Evolutionary conservation across 2,329 filamentous ascomycete species (phyloP).

Genomic region (Chaetomium olivaceum): DNA sequence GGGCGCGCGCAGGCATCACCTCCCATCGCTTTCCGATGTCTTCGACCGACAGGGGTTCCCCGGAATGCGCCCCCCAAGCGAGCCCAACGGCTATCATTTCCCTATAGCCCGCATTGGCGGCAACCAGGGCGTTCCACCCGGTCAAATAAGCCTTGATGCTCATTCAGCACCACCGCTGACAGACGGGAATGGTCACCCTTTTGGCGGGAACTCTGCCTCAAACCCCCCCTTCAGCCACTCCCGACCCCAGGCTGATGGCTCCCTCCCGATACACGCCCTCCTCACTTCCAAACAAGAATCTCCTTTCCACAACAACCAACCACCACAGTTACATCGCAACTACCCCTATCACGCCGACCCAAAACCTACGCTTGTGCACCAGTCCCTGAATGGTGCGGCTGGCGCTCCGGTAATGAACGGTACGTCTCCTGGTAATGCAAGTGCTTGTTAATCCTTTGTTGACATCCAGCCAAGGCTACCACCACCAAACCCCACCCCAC

Average conservation of each 20-base stretch:
- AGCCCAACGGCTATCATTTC: constrained; percentile 29
- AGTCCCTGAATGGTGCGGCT: constrained; percentile 18
- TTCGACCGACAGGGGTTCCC: constrained; percentile 42
- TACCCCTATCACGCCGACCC: constrained; percentile 23
- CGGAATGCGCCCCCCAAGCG: constrained; percentile 22
- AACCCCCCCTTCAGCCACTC: constrained; percentile 43
- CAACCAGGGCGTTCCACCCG: constrained; percentile 36
- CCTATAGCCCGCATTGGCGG: constrained; percentile 21
- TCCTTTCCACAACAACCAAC: constrained; percentile 22
- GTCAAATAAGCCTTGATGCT: constrained; percentile 35
- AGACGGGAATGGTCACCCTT: constrained; percentile 46
- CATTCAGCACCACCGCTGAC: constrained; percentile 46
- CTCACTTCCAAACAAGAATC: constrained; percentile 44
- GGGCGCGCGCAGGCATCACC: constrained; percentile 41
- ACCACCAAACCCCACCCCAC: constrained; percentile 25
- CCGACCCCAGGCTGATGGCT: constrained; percentile 51
- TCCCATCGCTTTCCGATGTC: constrained; percentile 52
- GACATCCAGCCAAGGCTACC: constrained; percentile 31
- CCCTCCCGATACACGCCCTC: constrained; percentile 57
- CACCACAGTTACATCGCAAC: constrained; percentile 10
- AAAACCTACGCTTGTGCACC: constrained; percentile 23
- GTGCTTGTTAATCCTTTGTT: constrained; percentile 8
- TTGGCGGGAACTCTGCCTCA: constrained; percentile 46
- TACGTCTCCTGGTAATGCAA: constrained; percentile 13
- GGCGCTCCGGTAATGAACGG: constrained; percentile 25